Evolutionary conservation across 1,284 basidiomycete species (phyloP).

Genomic region (Boletus sp.): DNA sequence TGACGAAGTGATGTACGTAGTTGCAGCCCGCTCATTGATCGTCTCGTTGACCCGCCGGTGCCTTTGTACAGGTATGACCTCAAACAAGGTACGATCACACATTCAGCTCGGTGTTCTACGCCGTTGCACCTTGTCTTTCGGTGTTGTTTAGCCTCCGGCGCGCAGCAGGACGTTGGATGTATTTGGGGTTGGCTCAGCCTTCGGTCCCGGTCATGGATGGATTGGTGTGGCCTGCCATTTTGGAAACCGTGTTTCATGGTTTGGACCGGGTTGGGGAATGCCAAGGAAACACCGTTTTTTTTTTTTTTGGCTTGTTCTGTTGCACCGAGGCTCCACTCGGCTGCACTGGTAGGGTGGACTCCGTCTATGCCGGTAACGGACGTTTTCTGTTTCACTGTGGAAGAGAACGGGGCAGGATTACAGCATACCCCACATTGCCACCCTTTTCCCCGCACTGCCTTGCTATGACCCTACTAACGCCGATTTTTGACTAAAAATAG

Average conservation of each 20-base stretch:
- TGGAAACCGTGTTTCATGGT: not conserved
- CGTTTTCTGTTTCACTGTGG: too few relatives aligned
- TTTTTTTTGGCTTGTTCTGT: not conserved
- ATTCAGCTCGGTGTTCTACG: too few relatives aligned
- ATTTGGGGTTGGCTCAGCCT: not conserved
- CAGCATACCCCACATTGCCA: slow-evolving; percentile 12
- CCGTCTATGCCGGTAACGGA: too few relatives aligned
- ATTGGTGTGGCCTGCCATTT: too few relatives aligned
- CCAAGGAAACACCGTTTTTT: not conserved
- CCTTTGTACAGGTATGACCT: slow-evolving; percentile 69
- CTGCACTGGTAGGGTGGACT: too few relatives aligned
- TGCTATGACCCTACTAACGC: slow-evolving; percentile 13
- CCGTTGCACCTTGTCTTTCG: not conserved
- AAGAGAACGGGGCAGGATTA: too few relatives aligned
- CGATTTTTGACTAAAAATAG: slow-evolving; percentile 35
- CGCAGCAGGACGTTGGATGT: not conserved
- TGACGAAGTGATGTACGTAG: slow-evolving; percentile 90
- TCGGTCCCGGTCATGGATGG: not conserved
- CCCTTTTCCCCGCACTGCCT: slow-evolving; percentile 16
- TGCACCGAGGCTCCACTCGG: too few relatives aligned
- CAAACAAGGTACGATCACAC: slow-evolving; percentile 66
- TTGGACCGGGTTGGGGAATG: not conserved
- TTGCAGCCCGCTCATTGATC: not conserved
- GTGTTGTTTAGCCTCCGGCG: slow-evolving; percentile 4
- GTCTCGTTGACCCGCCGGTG: slow-evolving; percentile 14